These are phyloP conservation scores for Extremus antarcticus DNA, from an alignment of 495 filamentous ascomycete genomes.

Conservation along the genomic window DNA sequence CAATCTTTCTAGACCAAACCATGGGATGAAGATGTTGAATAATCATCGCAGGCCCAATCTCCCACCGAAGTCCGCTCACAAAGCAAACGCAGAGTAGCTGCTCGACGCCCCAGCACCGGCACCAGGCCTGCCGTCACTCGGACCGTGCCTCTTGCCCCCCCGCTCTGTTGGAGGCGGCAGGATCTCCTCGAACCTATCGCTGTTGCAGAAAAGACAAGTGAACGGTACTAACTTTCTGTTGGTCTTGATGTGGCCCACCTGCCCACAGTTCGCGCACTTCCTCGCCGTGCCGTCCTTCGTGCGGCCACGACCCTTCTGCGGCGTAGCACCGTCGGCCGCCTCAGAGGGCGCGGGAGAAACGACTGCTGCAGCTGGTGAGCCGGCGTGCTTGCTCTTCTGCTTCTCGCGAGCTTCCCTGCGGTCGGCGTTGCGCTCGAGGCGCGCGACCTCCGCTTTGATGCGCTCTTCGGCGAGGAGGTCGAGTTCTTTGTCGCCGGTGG, in stretches of 20 bases:
- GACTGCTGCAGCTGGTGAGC: slow-evolving; percentile 22
- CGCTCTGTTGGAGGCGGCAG: no score
- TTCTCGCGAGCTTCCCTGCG: slow-evolving; percentile 85
- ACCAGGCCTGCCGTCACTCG: neutral
- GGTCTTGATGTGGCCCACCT: slow-evolving; percentile 96
- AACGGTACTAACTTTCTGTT: slow-evolving; percentile 70
- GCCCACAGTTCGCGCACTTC: slow-evolving; percentile 94
- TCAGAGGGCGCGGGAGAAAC: neutral
- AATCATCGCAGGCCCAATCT: no score
- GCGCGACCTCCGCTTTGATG: slow-evolving; percentile 63
- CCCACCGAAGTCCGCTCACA: no score
- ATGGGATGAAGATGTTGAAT: neutral
- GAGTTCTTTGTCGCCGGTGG: slow-evolving; percentile 25
- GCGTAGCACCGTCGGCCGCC: neutral
- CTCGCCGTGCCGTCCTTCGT: slow-evolving; percentile 56
- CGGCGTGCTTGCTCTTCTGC: slow-evolving; percentile 52
- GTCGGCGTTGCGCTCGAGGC: slow-evolving; percentile 82
- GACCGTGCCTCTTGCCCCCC: neutral
- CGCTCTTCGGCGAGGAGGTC: slow-evolving; percentile 32
- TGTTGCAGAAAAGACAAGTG: slow-evolving; percentile 9
- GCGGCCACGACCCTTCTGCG: slow-evolving; percentile 15
- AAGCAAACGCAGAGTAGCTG: neutral
- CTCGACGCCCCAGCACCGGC: neutral
- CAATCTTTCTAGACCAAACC: no score
- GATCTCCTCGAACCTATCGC: neutral